These are phyloP conservation scores for Rubus parviflorus DNA, from an alignment of 306 rosid genomes.

Conservation along the genomic window DNA sequence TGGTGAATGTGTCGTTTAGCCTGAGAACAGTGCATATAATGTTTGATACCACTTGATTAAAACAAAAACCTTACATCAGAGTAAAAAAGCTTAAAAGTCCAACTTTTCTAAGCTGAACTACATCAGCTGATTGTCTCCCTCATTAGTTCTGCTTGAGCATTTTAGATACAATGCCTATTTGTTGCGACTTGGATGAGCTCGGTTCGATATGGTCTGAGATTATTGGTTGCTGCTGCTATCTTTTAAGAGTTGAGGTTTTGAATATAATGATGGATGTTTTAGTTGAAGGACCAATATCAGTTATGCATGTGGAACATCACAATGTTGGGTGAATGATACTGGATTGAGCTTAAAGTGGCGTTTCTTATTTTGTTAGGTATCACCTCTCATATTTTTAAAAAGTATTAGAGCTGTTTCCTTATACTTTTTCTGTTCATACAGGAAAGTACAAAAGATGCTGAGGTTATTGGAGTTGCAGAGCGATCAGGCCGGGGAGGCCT, in stretches of 20 bases:
- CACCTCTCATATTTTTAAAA: not conserved
- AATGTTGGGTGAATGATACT: not conserved
- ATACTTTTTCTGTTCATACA: slow-evolving; percentile 24
- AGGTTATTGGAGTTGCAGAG: slow-evolving; percentile 61
- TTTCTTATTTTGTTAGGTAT: not conserved
- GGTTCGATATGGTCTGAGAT: not conserved
- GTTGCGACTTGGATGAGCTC: not conserved
- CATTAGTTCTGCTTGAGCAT: not conserved
- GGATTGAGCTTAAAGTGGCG: slow-evolving; percentile 6
- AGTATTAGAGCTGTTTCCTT: not conserved
- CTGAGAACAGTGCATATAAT: not conserved
- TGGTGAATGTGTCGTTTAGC: not conserved
- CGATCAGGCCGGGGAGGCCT: slow-evolving; percentile 65
- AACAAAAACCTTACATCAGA: not conserved
- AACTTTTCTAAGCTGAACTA: not conserved
- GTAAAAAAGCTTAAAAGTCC: not conserved
- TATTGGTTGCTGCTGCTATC: not conserved
- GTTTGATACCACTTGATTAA: not conserved
- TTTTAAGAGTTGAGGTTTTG: not conserved
- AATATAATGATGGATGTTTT: not conserved
- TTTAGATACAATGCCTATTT: not conserved
- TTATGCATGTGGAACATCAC: not conserved
- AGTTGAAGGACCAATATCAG: not conserved
- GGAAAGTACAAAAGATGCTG: slow-evolving; percentile 89
- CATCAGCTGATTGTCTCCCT: not conserved